Conservation (phyloP, 1,284 basidiomycete genomes). For the Psilocybe mexicana region DNA sequence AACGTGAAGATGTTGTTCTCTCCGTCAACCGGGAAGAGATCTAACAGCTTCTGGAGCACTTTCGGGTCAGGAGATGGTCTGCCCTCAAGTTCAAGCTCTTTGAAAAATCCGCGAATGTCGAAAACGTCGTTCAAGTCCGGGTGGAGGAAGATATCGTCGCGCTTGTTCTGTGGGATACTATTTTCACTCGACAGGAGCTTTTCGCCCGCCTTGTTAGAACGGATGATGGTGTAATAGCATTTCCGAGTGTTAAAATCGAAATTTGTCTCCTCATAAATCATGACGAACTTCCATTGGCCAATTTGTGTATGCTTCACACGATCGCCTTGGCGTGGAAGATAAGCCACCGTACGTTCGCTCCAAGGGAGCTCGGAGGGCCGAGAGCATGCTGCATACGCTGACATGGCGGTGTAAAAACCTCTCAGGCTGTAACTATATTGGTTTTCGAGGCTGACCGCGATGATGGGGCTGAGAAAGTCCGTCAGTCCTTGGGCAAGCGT, state of each 20-base stretch:
- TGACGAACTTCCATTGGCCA: background rate
- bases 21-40: background rate
- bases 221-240: background rate
- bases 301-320: background rate
- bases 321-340: background rate
- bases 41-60: background rate
- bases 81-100: constrained; percentile 3
- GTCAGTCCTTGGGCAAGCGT: constrained; percentile 3
- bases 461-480: background rate
- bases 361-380: background rate
- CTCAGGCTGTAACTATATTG: background rate
- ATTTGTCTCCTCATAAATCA: background rate
- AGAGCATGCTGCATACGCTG: background rate
- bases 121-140: background rate
- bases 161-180: background rate
- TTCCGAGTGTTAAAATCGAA: background rate
- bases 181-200: background rate
- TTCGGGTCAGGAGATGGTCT: background rate
- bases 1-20: background rate
- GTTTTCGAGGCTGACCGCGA: background rate
- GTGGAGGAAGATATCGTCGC: background rate
- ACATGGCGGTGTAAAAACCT: background rate
- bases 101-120: background rate
- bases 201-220: background rate
- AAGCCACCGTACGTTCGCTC: constrained; percentile 4